Evolutionary conservation across 1,139 yeast species (phyloP).

Genomic region (Maudiozyma humilis): DNA sequence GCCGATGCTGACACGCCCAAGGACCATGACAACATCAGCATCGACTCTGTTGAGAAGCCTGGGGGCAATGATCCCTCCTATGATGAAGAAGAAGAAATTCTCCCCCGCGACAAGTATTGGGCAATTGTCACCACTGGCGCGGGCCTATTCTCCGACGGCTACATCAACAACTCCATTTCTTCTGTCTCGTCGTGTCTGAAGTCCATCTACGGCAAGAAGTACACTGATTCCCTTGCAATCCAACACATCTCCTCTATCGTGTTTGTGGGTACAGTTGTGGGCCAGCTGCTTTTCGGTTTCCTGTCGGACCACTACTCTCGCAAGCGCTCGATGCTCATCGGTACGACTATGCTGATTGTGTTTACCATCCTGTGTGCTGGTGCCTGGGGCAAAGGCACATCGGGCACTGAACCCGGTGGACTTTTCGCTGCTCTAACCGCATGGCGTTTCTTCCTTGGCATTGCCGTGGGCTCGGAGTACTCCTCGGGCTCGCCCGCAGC

Average conservation of each 20-base stretch:
- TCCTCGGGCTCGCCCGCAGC: slow-evolving; percentile 92
- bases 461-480: slow-evolving; percentile 83
- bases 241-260: slow-evolving; percentile 81
- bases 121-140: slow-evolving; percentile 86
- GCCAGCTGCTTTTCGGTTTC: slow-evolving; percentile 72
- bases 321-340: slow-evolving; percentile 70
- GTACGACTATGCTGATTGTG: slow-evolving; percentile 62
- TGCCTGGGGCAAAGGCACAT: slow-evolving; percentile 64
- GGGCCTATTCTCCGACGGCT: slow-evolving; percentile 86
- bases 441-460: slow-evolving; percentile 79
- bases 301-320: slow-evolving; percentile 72
- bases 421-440: slow-evolving; percentile 74
- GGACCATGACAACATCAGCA: too few relatives aligned
- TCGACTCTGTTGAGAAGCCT: slow-evolving; percentile 2
- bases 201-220: slow-evolving; percentile 54
- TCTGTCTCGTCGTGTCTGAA: slow-evolving; percentile 67
- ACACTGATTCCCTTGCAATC: slow-evolving; percentile 57
- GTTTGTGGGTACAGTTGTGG: slow-evolving; percentile 83
- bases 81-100: background rate
- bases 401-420: slow-evolving; percentile 52
- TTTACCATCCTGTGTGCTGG: slow-evolving; percentile 76
- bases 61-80: too few relatives aligned
- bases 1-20: too few relatives aligned
- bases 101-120: slow-evolving; percentile 37
- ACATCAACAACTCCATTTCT: slow-evolving; percentile 75